Conservation (phyloP, 257 asterid genomes). For the Przewalskia tangutica region DNA sequence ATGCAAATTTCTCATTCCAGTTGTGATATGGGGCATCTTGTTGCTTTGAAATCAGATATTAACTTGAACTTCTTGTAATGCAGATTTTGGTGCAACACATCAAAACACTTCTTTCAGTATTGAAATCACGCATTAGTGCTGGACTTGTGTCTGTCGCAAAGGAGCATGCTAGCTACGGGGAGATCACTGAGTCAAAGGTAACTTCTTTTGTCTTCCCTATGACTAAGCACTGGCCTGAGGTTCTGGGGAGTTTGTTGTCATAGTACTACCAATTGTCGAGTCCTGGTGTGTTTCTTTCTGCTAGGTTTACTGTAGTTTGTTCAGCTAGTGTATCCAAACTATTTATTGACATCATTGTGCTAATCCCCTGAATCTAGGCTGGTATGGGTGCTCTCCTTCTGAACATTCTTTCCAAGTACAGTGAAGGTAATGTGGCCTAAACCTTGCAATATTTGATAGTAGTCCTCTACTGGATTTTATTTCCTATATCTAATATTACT, state of each 20-base stretch:
- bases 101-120: slow-evolving; percentile 73
- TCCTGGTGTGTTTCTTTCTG: not conserved
- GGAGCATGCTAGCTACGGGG: slow-evolving; percentile 96
- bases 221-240: not conserved
- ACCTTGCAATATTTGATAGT: not conserved
- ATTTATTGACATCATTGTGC: slow-evolving; percentile 2
- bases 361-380: slow-evolving; percentile 39
- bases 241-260: not conserved
- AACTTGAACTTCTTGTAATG: not conserved
- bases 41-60: not conserved
- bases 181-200: slow-evolving; percentile 87
- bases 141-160: slow-evolving; percentile 72
- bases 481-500: not conserved
- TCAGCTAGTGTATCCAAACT: not conserved
- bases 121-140: slow-evolving; percentile 75
- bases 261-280: not conserved
- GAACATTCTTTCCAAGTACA: slow-evolving; percentile 77
- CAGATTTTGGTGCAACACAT: slow-evolving; percentile 90
- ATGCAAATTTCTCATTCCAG: not conserved
- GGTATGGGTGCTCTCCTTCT: slow-evolving; percentile 86
- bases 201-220: not conserved
- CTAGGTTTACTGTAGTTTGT: not conserved
- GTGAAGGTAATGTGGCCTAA: slow-evolving; percentile 50
- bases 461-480: not conserved
- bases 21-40: not conserved